These are phyloP conservation scores for Syncephalastrum racemosum DNA, from an alignment of 371 early-diverging fungal species.

Conservation along the genomic window DNA sequence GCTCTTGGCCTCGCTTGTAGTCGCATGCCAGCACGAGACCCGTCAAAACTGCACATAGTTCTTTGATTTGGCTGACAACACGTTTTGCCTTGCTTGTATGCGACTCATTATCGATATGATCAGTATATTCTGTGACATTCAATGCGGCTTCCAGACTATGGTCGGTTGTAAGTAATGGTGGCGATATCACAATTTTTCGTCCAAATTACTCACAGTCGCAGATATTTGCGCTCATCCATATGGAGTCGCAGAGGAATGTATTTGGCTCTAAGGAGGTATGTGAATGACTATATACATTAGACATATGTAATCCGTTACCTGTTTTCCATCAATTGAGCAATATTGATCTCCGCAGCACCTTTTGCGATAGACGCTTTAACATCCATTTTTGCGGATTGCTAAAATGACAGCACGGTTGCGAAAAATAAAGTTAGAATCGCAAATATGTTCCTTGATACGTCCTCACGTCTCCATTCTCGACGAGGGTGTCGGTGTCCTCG, in stretches of 20 bases:
- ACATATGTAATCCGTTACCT: constrained; percentile 30
- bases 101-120: constrained; percentile 90
- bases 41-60: constrained; percentile 90
- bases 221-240: constrained; percentile 81
- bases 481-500: constrained; percentile 11
- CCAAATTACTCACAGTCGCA: constrained; percentile 67
- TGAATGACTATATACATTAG: no score
- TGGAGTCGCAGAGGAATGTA: constrained; percentile 92
- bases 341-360: constrained; percentile 25
- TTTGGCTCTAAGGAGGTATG: constrained; percentile 53
- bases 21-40: constrained; percentile 86
- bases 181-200: not conserved
- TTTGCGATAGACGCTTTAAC: not conserved
- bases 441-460: no score
- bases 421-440: not conserved
- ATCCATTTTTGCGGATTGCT: not conserved
- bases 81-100: constrained; percentile 83
- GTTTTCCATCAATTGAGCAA: constrained; percentile 77
- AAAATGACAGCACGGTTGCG: constrained; percentile 8
- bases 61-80: constrained; percentile 93
- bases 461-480: constrained; percentile 12
- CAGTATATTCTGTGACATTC: constrained; percentile 82
- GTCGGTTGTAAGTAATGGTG: not conserved
- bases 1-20: constrained; percentile 82
- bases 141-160: constrained; percentile 84